phyloP scores from a whole-genome alignment of 805 yeast genomes.

The Cyberlindnera maclurae region DNA sequence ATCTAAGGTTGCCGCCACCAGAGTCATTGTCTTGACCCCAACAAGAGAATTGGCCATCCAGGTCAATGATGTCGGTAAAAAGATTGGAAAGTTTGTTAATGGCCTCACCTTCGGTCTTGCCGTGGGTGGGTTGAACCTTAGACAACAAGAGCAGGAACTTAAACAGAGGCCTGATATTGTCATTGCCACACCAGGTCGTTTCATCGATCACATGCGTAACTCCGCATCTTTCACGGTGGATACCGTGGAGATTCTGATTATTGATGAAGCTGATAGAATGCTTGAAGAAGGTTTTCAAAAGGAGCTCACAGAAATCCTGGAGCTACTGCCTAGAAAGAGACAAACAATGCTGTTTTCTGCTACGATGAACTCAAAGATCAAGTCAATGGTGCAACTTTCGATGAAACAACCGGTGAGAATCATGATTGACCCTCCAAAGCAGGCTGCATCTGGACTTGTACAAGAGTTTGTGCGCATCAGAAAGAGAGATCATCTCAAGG shows the following conservation, averaged over 20 bases:
- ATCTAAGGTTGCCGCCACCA: constrained; percentile 73
- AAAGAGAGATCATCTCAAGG: constrained; percentile 76
- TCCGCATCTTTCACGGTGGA: constrained; percentile 91
- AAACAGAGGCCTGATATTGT: constrained; percentile 92
- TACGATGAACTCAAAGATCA: constrained; percentile 92
- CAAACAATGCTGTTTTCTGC: constrained; percentile 95
- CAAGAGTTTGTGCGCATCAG: constrained; percentile 95
- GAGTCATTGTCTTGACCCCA: constrained; percentile 88
- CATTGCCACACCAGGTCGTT: constrained; percentile 97
- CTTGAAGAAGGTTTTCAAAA: constrained; percentile 97
- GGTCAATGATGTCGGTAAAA: constrained; percentile 88
- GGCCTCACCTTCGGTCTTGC: constrained; percentile 88
- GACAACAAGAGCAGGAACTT: constrained; percentile 93
- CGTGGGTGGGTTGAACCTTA: constrained; percentile 93
- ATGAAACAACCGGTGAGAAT: constrained; percentile 86
- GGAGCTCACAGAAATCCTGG: constrained; percentile 84
- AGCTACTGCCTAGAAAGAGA: constrained; percentile 80
- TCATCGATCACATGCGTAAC: constrained; percentile 93
- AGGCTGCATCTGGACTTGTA: constrained; percentile 81
- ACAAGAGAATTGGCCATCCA: constrained; percentile 98
- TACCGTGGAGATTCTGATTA: constrained; percentile 81
- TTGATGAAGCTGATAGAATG: constrained; percentile 99
- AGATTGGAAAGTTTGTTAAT: constrained; percentile 68
- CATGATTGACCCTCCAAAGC: constrained; percentile 95
- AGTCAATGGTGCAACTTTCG: constrained; percentile 79